Evolutionary conservation across 129 eudicot species (phyloP).

Genomic region (Erigeron canadensis): DNA sequence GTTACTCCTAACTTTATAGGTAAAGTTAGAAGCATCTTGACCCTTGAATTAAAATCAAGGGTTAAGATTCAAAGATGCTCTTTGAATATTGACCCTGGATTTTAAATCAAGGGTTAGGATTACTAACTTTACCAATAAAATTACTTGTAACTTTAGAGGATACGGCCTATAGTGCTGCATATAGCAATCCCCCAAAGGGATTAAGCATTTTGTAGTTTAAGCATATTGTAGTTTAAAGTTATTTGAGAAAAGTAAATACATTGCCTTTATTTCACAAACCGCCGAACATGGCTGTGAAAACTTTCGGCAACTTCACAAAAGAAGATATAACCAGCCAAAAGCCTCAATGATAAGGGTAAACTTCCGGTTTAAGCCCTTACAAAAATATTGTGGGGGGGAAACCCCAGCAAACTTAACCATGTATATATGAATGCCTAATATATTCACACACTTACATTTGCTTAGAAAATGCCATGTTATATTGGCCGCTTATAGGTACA

Average conservation of each 20-base stretch:
- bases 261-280: slow-evolving; percentile 8
- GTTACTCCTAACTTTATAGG: too few species aligned
- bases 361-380: slow-evolving; percentile 21
- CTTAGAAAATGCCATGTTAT: slow-evolving; percentile 21
- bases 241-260: not conserved
- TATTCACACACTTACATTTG: slow-evolving; percentile 15
- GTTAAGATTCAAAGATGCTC: too few species aligned
- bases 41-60: too few species aligned
- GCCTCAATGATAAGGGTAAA: not conserved
- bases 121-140: too few species aligned
- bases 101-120: too few species aligned
- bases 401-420: not conserved
- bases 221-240: too few species aligned
- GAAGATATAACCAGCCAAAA: slow-evolving; percentile 9
- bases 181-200: too few species aligned
- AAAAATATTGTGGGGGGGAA: slow-evolving; percentile 10
- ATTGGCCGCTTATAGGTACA: slow-evolving; percentile 10
- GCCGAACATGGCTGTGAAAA: slow-evolving; percentile 12
- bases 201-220: too few species aligned
- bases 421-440: not conserved
- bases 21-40: too few species aligned
- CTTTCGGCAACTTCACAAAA: slow-evolving; percentile 9
- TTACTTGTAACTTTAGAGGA: too few species aligned
- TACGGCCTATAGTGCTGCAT: too few species aligned
- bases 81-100: too few species aligned